Percentiles rank a stretch among this genome's conserved stretches.
Evolutionary conservation across 2,329 filamentous ascomycete species (phyloP).

Genomic region (Ascochyta rabiei): DNA sequence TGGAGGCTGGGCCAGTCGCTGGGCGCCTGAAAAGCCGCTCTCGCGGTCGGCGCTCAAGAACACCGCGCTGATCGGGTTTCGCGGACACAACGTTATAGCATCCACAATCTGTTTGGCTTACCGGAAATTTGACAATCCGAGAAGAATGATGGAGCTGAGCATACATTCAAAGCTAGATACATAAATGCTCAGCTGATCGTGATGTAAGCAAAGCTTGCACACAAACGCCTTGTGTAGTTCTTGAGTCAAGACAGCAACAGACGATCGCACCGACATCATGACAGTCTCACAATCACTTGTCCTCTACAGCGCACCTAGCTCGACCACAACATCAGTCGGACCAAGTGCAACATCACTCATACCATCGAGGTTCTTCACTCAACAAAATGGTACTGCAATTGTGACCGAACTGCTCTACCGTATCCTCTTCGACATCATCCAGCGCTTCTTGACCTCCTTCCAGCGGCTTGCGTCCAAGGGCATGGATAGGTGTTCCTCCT

Average conservation of each 20-base stretch:
- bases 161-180: neutral
- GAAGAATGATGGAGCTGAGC: neutral
- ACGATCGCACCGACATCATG: conserved; percentile 12
- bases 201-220: neutral
- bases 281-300: conserved; percentile 21
- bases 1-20: neutral
- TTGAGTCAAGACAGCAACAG: neutral
- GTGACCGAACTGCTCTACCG: conserved; percentile 41
- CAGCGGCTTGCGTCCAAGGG: conserved; percentile 31
- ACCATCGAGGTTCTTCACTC: conserved; percentile 20
- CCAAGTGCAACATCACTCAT: conserved; percentile 18
- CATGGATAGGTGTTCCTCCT: conserved; percentile 33
- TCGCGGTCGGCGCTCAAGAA: neutral
- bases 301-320: conserved; percentile 12
- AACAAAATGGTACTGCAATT: conserved; percentile 34
- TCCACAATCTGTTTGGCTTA: neutral
- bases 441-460: conserved; percentile 30
- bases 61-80: neutral
- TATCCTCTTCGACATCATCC: conserved; percentile 37
- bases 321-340: conserved; percentile 4
- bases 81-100: neutral
- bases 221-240: neutral
- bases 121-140: neutral
- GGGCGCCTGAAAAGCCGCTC: neutral
- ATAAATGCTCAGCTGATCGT: neutral